Base-by-base conservation (phyloP, 1,284 basidiomycete species). In the Porogramme epimiltina region DNA sequence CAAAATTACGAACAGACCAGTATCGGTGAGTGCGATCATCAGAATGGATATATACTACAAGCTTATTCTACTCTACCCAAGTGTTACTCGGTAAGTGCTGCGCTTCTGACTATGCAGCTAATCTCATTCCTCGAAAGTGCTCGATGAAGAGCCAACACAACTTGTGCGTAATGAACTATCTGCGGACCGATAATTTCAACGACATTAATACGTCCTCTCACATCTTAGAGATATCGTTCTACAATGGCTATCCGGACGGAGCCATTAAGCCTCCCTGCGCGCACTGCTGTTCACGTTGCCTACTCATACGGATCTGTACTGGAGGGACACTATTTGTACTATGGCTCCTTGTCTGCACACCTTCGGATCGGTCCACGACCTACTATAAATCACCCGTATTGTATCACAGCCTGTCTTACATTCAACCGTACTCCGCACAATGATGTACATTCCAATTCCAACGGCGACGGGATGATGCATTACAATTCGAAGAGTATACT, bases 121-220 rank as follows among this genome's bases (percentile, higher is more conserved):
- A 48, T 58, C 40, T 60, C 38, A 53, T 28, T 50, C 51, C 42
- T 42, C 23, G 4, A 1, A 58, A 92, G 90, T 91, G 90, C 67
- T 94, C 92, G 16, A 94, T 95, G 88, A 95, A 95, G 73, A 94
- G 87, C 60, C 91, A 93, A 70, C 91, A 95, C 67, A 97, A 97
- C 66, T 76, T 98, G 87, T 89, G 63, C 51, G 87, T 66, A 33
- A 16, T 19, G 18, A 15, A 26, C 1, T 39, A 37, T 5, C 10
- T 13, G 11, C 16, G 11, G 5, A 23, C 33, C 44, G 13, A 20
- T 16, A 25, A 8, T 8, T 18, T 23, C 13, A 20, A 39, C 19
- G 20, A 46, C 31, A 15, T 11, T 16, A 2, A 22, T 33, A 11
- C 39, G 22, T 47, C 26, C 9, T 40, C 6, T n/a, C n/a, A n/a